phyloP scores from a whole-genome alignment of 805 yeast genomes.

The Candida yuanshanica region DNA sequence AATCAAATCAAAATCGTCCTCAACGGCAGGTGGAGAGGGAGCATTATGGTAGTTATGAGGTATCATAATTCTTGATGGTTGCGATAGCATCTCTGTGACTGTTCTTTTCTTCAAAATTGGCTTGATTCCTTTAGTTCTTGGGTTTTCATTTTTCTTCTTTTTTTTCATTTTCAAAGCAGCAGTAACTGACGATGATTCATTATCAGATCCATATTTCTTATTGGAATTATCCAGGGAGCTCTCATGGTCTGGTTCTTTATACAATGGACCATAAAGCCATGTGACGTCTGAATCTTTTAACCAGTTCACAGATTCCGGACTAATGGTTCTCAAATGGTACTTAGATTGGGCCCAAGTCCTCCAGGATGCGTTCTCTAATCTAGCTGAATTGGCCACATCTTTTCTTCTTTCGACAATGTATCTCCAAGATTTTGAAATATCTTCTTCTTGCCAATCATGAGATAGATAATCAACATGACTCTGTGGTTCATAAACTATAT shows the following conservation, averaged over 20 bases:
- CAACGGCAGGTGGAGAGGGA: conserved; percentile 23
- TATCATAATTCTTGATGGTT: conserved; percentile 32
- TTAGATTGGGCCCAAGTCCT: conserved; percentile 96
- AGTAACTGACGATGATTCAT: conserved; percentile 27
- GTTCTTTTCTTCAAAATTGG: conserved; percentile 87
- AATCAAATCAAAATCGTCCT: conserved; percentile 23
- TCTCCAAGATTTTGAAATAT: conserved; percentile 93
- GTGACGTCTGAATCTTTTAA: conserved; percentile 94
- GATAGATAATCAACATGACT: conserved; percentile 92
- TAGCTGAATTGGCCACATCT: conserved; percentile 76
- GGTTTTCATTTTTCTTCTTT: conserved; percentile 10
- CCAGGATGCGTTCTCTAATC: conserved; percentile 91
- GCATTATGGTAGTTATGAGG: conserved; percentile 14
- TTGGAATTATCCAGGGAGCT: conserved; percentile 13
- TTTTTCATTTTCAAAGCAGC: conserved; percentile 16
- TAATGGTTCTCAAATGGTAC: conserved; percentile 68
- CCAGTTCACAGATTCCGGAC: conserved; percentile 94
- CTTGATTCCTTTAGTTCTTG: conserved; percentile 41
- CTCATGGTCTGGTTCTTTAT: conserved; percentile 17
- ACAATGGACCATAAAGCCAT: conserved; percentile 90
- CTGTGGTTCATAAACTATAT: conserved; percentile 72
- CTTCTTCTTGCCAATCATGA: conserved; percentile 93
- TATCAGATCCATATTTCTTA: conserved; percentile 35
- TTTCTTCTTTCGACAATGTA: conserved; percentile 79
- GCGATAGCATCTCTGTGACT: conserved; percentile 73